Percentiles rank a stretch among this genome's conserved stretches.
Conservation (phyloP, 306 rosid genomes). For the Fragaria ananassa region DNA sequence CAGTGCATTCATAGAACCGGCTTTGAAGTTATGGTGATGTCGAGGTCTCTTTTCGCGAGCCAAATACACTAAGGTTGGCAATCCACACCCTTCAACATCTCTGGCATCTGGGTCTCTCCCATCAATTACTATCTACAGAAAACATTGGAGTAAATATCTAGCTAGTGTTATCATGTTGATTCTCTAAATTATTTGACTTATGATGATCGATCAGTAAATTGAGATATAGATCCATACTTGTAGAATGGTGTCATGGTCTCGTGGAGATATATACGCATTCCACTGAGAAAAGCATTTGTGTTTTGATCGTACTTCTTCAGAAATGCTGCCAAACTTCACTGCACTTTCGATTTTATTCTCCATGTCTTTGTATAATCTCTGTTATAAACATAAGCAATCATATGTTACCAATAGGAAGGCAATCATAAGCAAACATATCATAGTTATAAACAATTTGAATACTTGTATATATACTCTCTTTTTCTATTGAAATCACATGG, state of each 20-base stretch:
- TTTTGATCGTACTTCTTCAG: slow-evolving; percentile 46
- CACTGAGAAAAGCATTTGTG: slow-evolving; percentile 59
- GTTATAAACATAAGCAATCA: too few species aligned
- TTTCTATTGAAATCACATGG: too few species aligned
- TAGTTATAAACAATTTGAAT: not conserved
- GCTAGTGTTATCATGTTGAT: too few species aligned
- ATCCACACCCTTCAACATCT: slow-evolving; percentile 46
- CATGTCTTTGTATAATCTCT: slow-evolving; percentile 69
- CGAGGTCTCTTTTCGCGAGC: slow-evolving; percentile 87
- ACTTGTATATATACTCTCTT: too few species aligned
- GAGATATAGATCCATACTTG: slow-evolving; percentile 37
- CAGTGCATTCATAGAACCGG: slow-evolving; percentile 92
- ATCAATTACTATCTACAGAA: slow-evolving; percentile 58
- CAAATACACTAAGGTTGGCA: slow-evolving; percentile 76
- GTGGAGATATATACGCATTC: slow-evolving; percentile 56
- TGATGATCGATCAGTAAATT: not conserved
- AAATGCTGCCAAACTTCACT: slow-evolving; percentile 38
- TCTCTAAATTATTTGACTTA: not conserved
- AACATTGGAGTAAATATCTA: not conserved
- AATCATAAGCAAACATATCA: not conserved
- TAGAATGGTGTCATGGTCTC: slow-evolving; percentile 67
- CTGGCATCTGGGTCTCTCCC: slow-evolving; percentile 42
- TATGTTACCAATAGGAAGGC: not conserved
- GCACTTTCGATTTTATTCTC: slow-evolving; percentile 46
- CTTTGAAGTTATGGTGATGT: slow-evolving; percentile 68